Evolutionary conservation across 2,329 filamentous ascomycete genomes (phyloP), one percentile per base, ranked within the genome.

Genomic region (Aureobasidium sp.): DNA sequence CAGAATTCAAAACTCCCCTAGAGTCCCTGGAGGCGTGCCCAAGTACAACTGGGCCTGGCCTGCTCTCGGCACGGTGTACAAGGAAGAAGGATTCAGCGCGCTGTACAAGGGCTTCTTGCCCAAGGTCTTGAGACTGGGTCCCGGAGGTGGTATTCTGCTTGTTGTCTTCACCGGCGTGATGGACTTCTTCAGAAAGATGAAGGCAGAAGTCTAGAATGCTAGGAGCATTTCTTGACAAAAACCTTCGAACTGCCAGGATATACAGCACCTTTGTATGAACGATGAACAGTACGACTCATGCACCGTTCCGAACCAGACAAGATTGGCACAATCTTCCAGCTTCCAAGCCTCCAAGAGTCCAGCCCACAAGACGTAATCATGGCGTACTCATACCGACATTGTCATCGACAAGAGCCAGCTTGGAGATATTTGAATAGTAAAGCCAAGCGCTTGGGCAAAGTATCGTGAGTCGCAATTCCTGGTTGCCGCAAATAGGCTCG

Each of bases 1-100:
- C 67, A 88, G 94, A 66, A 99, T 99, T 68, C 94, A 99, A 78
- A 99, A 99, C 79, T 91, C 85, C 62, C 82, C 89, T 67, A 93
- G 89, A 81, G 79, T 96, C 42, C 75, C 88, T n/a, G 94, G 94
- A 5, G 81, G 84, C 60, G 78, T 86, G 25, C 90, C 90, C 72
- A 99, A 99, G 83, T 99, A 99, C 81, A 97, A 97, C 84, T 99
- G 94, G 94, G 94, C 94, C 36, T 96, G 87, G 84, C 90, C 91
- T 51, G 87, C 91, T 25, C 81, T 97, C 56, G 87, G 84, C 62
- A 94, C 90, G 8, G 90, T 99, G 64, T 87, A 91, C 77, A 90
- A 85, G 78, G 94, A 99, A 79, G 94, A 99, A 77, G 94, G 94
- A 5, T 93, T 96, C 73, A 78, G 77, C 52, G 94, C 94, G 42